Base-by-base conservation (phyloP, 169 alveolate genomes). In the Plasmodium falciparum region DNA sequence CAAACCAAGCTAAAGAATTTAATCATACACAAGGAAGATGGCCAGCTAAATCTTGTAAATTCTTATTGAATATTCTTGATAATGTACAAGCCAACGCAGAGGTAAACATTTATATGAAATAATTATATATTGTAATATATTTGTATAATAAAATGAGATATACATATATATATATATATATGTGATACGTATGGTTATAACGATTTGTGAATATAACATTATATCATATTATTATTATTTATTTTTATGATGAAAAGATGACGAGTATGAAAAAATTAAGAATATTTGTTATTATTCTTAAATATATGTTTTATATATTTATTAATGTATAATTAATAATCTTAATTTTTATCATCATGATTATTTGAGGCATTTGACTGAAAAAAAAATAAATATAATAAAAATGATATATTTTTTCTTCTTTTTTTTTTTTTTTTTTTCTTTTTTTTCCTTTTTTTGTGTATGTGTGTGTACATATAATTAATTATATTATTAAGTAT, bases 1-100 rank as follows among this genome's bases (percentile, higher is more conserved):
- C 99, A 56, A 98, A 99, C 29, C 98, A 98, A 95, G 99, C 99
- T 59, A 97, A 97, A 93, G 97, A 93, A 89, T 98, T 95, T 93
- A 97, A 97, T 83, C 94, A 91, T 86, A 97, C 99, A 24, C 98
- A 97, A 94, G 99, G 99, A 29, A 95, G 99, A 88, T 98, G 99
- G 98, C 99, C 99, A 12, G 99, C 96, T 74, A 98, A 98, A 94
- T 96, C 99, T 13, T 97, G 99, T 91, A 96, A 95, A 92, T 88
- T 97, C 92, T 88, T 98, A 22, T 88, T 97, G 78, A 97, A 96
- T 88, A 96, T 98, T 49, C 95, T 98, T 70, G 94, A 94, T 66
- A 98, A 98, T 92, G 97, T 97, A 29, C 98, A 97, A 89, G 94
- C 99, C 39, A 98, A 98, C 93, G 99, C 99, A 47, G 99, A 97